Evolutionary conservation across 2,329 filamentous ascomycete genomes (phyloP).

Genomic region (Colletotrichum neosansevieriae): DNA sequence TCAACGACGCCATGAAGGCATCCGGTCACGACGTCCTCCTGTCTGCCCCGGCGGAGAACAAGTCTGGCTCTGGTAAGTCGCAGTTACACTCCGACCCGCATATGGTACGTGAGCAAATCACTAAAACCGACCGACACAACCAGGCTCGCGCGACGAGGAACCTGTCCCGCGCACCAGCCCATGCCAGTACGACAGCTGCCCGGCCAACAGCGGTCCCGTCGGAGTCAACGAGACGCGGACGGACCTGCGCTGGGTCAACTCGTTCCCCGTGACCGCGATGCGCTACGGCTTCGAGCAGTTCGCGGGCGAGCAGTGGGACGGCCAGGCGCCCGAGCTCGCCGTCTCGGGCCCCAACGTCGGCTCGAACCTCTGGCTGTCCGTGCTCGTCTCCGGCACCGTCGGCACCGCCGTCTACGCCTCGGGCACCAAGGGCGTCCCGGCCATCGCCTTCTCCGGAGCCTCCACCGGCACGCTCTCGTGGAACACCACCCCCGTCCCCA

Average conservation of each 20-base stretch:
- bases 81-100: no score
- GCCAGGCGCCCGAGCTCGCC: slow-evolving; percentile 69
- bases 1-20: slow-evolving; percentile 67
- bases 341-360: slow-evolving; percentile 73
- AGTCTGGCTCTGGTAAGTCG: slow-evolving; percentile 64
- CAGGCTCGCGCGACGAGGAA: slow-evolving; percentile 63
- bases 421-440: slow-evolving; percentile 66
- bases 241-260: slow-evolving; percentile 79
- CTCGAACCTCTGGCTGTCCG: slow-evolving; percentile 67
- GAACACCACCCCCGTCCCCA: slow-evolving; percentile 64
- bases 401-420: slow-evolving; percentile 72
- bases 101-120: background rate
- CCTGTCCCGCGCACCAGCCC: slow-evolving; percentile 60
- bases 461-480: slow-evolving; percentile 64
- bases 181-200: slow-evolving; percentile 74
- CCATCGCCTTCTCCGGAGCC: slow-evolving; percentile 75
- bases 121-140: background rate
- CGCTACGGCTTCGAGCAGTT: slow-evolving; percentile 71
- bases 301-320: slow-evolving; percentile 64
- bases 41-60: slow-evolving; percentile 74
- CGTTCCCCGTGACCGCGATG: slow-evolving; percentile 74
- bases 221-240: slow-evolving; percentile 69
- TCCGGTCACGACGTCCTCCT: slow-evolving; percentile 73
- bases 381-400: slow-evolving; percentile 75
- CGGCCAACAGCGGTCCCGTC: slow-evolving; percentile 64